phyloP scores from a whole-genome alignment of 106 monocot species.

The Ottelia alismoides region DNA sequence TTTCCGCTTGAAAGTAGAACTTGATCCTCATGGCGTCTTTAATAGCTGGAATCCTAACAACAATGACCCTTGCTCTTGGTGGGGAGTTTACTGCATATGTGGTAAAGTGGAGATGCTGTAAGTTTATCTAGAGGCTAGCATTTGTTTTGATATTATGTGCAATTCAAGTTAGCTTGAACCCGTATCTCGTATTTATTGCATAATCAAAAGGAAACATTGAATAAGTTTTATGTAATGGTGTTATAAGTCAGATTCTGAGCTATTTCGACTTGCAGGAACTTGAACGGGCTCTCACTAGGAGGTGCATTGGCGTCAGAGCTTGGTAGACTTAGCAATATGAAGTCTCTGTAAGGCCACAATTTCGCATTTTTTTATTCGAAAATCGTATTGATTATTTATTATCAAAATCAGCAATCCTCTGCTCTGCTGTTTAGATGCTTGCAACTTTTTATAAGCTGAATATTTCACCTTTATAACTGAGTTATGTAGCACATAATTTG shows the following conservation, averaged over 20 bases:
- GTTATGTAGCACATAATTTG: too few relatives aligned
- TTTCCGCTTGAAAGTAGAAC: conserved; percentile 45
- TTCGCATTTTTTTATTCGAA: too few relatives aligned
- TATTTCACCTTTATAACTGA: too few relatives aligned
- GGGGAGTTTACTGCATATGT: conserved; percentile 47
- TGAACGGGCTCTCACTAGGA: conserved; percentile 36
- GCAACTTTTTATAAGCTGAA: too few relatives aligned
- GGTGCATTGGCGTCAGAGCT: conserved; percentile 50
- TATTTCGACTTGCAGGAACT: conserved; percentile 25
- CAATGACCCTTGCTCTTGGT: conserved; percentile 47
- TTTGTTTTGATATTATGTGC: neutral
- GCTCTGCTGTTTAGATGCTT: too few relatives aligned
- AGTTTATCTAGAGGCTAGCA: conserved; percentile 14
- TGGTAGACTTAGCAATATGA: conserved; percentile 49
- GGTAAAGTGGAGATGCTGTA: conserved; percentile 67
- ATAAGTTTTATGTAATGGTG: neutral
- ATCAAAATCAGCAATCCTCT: too few relatives aligned
- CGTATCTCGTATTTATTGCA: neutral
- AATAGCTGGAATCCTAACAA: conserved; percentile 40
- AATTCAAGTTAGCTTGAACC: neutral
- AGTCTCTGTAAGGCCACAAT: conserved; percentile 56
- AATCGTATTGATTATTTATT: too few relatives aligned
- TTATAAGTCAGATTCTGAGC: neutral
- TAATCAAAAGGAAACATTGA: neutral
- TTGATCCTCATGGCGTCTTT: conserved; percentile 39